phyloP scores from a whole-genome alignment of 225 moss, liverwort and hornwort species.

The Ulota crispa region DNA sequence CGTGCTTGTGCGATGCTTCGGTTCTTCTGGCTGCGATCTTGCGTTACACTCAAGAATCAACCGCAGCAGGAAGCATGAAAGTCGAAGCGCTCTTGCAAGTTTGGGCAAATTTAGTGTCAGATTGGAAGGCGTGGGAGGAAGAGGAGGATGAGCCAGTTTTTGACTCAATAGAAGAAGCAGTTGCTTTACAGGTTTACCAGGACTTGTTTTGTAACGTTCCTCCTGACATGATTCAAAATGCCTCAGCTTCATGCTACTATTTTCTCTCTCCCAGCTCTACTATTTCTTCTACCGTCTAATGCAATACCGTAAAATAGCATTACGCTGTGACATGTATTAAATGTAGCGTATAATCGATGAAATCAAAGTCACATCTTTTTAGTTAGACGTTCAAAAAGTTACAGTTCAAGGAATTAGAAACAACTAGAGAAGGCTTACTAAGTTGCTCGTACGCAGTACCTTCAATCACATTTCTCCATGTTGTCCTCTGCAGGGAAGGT shows the following conservation, averaged over 20 bases:
- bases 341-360: background rate
- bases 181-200: slow-evolving; percentile 64
- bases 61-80: slow-evolving; percentile 57
- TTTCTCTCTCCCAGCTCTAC: background rate
- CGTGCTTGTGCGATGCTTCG: slow-evolving; percentile 80
- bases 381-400: background rate
- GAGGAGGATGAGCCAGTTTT: slow-evolving; percentile 79
- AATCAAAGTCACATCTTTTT: background rate
- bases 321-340: background rate
- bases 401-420: background rate
- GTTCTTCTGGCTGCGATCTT: slow-evolving; percentile 77
- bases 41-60: slow-evolving; percentile 72
- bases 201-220: background rate
- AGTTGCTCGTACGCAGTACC: background rate
- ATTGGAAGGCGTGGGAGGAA: slow-evolving; percentile 86
- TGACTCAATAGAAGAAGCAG: slow-evolving; percentile 77
- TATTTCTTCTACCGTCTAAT: background rate
- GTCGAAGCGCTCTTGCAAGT: slow-evolving; percentile 72
- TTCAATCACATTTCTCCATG: background rate
- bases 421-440: too few species aligned
- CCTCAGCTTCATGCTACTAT: too few species aligned
- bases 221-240: background rate
- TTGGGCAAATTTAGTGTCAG: slow-evolving; percentile 77
- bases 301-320: background rate
- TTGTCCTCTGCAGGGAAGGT: slow-evolving; percentile 60